Evolutionary conservation across 345 rosid species (phyloP), one percentile per base, ranked within the genome.

Genomic region (Heritiera littoralis): DNA sequence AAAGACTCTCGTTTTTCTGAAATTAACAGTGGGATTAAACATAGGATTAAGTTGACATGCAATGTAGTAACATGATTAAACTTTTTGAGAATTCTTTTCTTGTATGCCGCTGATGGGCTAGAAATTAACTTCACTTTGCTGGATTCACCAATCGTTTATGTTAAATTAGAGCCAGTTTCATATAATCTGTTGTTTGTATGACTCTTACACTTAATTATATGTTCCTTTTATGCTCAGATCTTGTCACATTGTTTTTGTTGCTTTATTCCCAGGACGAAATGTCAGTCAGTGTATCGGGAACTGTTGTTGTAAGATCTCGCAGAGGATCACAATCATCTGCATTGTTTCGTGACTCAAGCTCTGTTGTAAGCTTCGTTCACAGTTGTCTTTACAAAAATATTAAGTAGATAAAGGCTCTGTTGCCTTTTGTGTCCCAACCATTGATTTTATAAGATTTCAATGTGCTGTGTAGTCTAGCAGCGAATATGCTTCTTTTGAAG

Each of bases 251-350:
- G 38, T 43, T 85, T 75, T 72, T 72, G 64, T n/a, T 83, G 59
- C 77, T 83, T 73, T 48, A 84, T 84, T 84, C 52, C 75, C 89
- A 96, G 99, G 98, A 96, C 71, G 97, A 92, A 56, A 85, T 79
- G 28, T 87, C 95, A 58, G 71, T 80, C 78, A 87, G 90, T 48
- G 97, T 88, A 63, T 91, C 97, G 1, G 99, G 98, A 90, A 96
- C 99, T 77, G 91, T 96, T 82, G 98, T 96, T 43, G 79, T 96
- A 79, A 86, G 98, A 78, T 80, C 92, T 84, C 90, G 95, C 14
- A 91, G 84, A 81, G 92, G 88, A 84, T 92, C 95, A 79, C 92
- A 81, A 49, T 86, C 98, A 69, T 88, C 91, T 66, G 77, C 92
- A 59, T 51, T 84, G 20, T 84, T 88, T 85, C 92, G 78, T 72